Evolutionary conservation across 225 moss, liverwort and hornwort species (phyloP).

Genomic region (Physcomitrellopsis africana): DNA sequence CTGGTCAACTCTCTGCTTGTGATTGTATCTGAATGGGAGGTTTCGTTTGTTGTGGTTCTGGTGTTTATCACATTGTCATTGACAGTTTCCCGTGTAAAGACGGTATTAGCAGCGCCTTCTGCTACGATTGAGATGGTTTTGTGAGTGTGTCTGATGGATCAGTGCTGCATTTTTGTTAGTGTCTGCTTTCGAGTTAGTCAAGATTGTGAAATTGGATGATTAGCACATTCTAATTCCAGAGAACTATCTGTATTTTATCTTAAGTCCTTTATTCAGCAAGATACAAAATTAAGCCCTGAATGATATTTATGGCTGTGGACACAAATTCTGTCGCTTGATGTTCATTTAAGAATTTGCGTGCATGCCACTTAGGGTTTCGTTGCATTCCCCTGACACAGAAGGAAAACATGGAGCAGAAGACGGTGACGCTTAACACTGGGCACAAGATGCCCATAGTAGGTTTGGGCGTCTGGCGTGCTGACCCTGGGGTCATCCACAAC

Average conservation of each 20-base stretch:
- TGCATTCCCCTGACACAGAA: conserved; percentile 18
- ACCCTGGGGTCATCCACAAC: conserved; percentile 68
- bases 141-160: neutral
- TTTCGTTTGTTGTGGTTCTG: neutral
- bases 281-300: neutral
- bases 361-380: conserved; percentile 3
- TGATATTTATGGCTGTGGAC: neutral
- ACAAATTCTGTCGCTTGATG: neutral
- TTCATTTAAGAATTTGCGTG: neutral
- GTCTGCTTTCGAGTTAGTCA: neutral
- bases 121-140: neutral
- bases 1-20: neutral
- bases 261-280: too few relatives aligned
- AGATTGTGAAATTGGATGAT: neutral
- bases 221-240: neutral
- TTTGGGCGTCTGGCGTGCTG: conserved; percentile 90
- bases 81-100: neutral
- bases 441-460: conserved; percentile 81
- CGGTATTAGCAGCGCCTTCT: neutral
- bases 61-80: neutral
- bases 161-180: neutral
- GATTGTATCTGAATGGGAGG: neutral
- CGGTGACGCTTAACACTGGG: conserved; percentile 61
- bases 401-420: conserved; percentile 46
- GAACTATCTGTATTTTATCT: neutral